Conservation (phyloP, 768 basidiomycete species). For the Tricholoma flavovirens region DNA sequence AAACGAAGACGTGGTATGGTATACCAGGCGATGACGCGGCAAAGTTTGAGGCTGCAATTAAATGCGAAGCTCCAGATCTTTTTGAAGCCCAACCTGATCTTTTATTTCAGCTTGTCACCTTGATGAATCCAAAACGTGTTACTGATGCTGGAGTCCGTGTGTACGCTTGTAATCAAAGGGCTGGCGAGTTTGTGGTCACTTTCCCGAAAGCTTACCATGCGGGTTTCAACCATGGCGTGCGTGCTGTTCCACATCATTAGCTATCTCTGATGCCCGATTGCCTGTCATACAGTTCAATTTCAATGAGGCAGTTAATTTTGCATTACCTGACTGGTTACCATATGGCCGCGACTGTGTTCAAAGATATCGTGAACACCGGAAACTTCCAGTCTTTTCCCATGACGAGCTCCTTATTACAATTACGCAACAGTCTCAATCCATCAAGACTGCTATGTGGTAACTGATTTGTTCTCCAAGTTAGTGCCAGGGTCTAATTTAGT, state of each 20-base stretch:
- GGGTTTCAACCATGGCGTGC: constrained; percentile 96
- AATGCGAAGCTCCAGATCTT: constrained; percentile 91
- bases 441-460: constrained; percentile 93
- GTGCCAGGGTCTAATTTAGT: constrained; percentile 2
- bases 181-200: constrained; percentile 96
- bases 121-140: constrained; percentile 92
- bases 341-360: constrained; percentile 84
- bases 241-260: constrained; percentile 24
- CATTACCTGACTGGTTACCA: constrained; percentile 90
- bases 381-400: constrained; percentile 96
- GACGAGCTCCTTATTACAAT: constrained; percentile 97
- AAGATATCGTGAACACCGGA: constrained; percentile 85
- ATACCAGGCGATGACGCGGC: constrained; percentile 94
- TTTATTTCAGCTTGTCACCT: constrained; percentile 93
- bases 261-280: constrained; percentile 15
- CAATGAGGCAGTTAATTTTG: constrained; percentile 99
- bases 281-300: constrained; percentile 73
- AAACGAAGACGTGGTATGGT: constrained; percentile 99
- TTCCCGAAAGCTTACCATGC: constrained; percentile 98
- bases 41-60: constrained; percentile 94
- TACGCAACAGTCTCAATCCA: constrained; percentile 88
- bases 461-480: constrained; percentile 6
- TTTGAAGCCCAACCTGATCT: constrained; percentile 97
- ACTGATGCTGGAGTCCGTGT: constrained; percentile 87
- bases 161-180: constrained; percentile 91